Evolutionary conservation across 2,329 filamentous ascomycete species (phyloP).

Genomic region (Macroventuria anomochaeta): DNA sequence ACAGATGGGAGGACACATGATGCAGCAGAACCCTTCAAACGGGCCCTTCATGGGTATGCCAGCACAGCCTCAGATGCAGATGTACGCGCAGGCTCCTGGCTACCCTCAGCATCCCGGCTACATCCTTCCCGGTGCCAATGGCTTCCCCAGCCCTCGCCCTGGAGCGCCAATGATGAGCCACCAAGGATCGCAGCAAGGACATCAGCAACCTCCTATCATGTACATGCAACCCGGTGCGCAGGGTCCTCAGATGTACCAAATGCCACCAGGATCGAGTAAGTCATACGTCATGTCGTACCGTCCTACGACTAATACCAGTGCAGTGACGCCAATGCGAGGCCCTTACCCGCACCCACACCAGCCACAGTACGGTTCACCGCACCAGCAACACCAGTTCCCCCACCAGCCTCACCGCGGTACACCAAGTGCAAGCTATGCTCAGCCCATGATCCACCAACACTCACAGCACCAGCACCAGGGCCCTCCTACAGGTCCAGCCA

Average conservation of each 20-base stretch:
- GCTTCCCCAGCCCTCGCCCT: constrained; percentile 87
- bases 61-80: constrained; percentile 74
- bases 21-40: constrained; percentile 76
- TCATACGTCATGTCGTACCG: constrained; percentile 33
- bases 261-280: constrained; percentile 77
- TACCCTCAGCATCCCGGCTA: constrained; percentile 66
- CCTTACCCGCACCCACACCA: constrained; percentile 51
- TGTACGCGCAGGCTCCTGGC: constrained; percentile 75
- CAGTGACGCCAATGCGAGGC: constrained; percentile 50
- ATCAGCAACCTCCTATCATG: constrained; percentile 67
- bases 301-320: constrained; percentile 15
- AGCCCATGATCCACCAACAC: constrained; percentile 52
- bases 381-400: constrained; percentile 50
- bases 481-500: constrained; percentile 44
- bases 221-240: constrained; percentile 77
- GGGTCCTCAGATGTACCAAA: constrained; percentile 76
- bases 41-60: constrained; percentile 74
- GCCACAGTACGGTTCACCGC: constrained; percentile 48
- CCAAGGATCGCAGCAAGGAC: constrained; percentile 89
- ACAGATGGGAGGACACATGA: constrained; percentile 76
- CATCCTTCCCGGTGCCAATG: constrained; percentile 67
- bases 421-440: constrained; percentile 49
- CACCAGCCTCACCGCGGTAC: constrained; percentile 49
- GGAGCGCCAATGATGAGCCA: constrained; percentile 90
- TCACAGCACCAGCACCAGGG: constrained; percentile 48